These are phyloP conservation scores for Linum lewisii DNA, from an alignment of 345 rosid species.

Conservation along the genomic window DNA sequence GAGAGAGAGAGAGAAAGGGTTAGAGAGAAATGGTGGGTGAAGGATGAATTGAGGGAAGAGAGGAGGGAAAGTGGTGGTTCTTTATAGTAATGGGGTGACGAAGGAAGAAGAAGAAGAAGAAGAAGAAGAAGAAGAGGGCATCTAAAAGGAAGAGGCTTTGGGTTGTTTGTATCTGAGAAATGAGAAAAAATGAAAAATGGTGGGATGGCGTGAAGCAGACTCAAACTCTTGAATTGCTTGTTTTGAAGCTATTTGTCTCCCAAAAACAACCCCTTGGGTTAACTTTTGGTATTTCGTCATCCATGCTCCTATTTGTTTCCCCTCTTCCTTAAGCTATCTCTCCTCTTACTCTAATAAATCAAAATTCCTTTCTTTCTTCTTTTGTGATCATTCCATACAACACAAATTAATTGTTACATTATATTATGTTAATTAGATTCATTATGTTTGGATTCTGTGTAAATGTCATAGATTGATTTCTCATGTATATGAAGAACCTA, in stretches of 20 bases:
- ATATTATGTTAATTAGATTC: too few species aligned
- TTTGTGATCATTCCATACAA: not conserved
- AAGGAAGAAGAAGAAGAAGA: not conserved
- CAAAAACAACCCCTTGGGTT: not conserved
- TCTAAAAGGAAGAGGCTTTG: too few species aligned
- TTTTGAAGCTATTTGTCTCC: conserved; percentile 21
- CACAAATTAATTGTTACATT: too few species aligned
- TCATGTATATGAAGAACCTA: too few species aligned
- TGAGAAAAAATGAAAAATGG: too few species aligned
- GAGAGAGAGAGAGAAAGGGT: not conserved
- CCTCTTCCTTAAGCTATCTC: not conserved
- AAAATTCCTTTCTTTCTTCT: not conserved
- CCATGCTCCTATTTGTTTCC: not conserved
- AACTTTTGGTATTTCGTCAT: not conserved
- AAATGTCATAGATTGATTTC: too few species aligned
- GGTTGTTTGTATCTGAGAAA: too few species aligned
- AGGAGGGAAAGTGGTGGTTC: not conserved
- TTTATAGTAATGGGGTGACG: not conserved
- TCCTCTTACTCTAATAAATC: not conserved
- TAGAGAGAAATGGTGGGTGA: conserved; percentile 30
- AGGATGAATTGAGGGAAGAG: conserved; percentile 10
- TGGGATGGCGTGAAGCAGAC: conserved; percentile 60
- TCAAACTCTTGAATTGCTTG: conserved; percentile 29
- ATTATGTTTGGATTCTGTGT: too few species aligned
- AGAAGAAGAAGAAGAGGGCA: too few species aligned